Evolutionary conservation across 2,329 filamentous ascomycete genomes (phyloP).

Genomic region (Samsoniella hepiali): DNA sequence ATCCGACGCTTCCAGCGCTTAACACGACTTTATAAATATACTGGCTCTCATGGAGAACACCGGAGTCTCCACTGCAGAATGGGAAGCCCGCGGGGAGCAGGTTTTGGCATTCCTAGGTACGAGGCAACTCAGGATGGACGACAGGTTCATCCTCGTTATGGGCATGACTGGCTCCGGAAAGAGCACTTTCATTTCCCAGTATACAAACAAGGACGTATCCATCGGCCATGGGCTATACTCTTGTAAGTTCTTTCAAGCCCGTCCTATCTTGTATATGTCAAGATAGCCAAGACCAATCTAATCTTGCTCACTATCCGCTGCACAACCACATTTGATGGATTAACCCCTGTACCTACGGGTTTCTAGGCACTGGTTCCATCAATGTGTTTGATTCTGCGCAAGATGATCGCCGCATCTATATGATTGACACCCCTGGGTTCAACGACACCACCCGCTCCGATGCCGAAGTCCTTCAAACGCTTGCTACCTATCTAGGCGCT

Average conservation of each 20-base stretch:
- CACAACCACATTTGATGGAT: neutral
- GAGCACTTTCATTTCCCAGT: conserved; percentile 19
- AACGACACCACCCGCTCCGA: conserved; percentile 9
- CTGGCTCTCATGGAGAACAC: neutral
- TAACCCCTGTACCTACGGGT: neutral
- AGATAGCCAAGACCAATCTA: too few species aligned
- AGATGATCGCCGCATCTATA: conserved; percentile 1
- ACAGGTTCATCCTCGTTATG: conserved; percentile 28
- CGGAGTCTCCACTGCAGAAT: neutral
- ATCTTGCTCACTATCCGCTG: neutral
- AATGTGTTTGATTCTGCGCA: neutral
- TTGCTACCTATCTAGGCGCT: neutral
- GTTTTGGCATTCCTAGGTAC: neutral
- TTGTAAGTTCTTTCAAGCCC: neutral
- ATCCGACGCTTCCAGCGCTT: neutral
- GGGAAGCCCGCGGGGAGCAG: neutral
- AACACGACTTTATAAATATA: neutral
- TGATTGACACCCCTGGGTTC: conserved; percentile 9
- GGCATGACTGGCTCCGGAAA: conserved; percentile 30
- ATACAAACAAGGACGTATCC: neutral
- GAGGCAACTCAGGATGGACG: neutral
- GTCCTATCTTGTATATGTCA: too few species aligned
- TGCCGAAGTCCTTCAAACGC: conserved; percentile 2
- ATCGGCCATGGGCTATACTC: neutral
- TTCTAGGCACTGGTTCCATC: neutral